These are phyloP conservation scores for Hysterium pulicare DNA, from an alignment of 2,329 filamentous ascomycete species.

Conservation along the genomic window DNA sequence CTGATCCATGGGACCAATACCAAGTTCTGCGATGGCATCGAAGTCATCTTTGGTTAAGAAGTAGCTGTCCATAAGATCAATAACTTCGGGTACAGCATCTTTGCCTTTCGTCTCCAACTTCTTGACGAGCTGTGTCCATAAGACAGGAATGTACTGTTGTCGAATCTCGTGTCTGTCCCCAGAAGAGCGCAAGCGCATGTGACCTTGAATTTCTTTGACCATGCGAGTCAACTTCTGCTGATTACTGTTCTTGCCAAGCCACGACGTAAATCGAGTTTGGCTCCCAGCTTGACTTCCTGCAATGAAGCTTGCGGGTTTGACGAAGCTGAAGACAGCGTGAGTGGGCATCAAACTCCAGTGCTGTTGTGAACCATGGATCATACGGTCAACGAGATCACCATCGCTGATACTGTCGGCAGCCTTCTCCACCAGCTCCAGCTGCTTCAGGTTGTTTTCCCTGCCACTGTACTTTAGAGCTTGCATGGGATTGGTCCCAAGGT, in stretches of 20 bases:
- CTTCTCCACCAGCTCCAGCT: constrained; percentile 80
- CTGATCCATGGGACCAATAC: constrained; percentile 79
- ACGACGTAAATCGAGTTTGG: constrained; percentile 75
- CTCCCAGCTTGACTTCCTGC: constrained; percentile 68
- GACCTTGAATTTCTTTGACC: constrained; percentile 91
- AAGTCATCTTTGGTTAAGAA: constrained; percentile 93
- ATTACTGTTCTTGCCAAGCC: constrained; percentile 95
- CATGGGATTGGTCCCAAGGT: constrained; percentile 77
- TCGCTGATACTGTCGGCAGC: constrained; percentile 97
- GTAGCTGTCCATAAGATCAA: constrained; percentile 95
- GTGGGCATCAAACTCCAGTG: constrained; percentile 98
- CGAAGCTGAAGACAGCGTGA: constrained; percentile 92
- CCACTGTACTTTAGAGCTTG: constrained; percentile 59
- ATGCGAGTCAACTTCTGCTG: constrained; percentile 68
- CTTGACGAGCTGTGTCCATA: constrained; percentile 79
- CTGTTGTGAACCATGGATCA: constrained; percentile 98
- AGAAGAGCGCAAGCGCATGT: constrained; percentile 88
- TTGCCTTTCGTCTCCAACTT: constrained; percentile 75
- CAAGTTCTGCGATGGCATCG: constrained; percentile 87
- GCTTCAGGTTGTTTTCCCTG: constrained; percentile 71
- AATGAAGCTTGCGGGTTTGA: constrained; percentile 83
- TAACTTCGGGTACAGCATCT: constrained; percentile 76
- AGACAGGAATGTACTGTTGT: constrained; percentile 85
- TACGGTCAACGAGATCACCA: constrained; percentile 89
- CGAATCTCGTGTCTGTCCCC: constrained; percentile 91